These are phyloP conservation scores for Croton setiger DNA, from an alignment of 441 rosid species.

Conservation along the genomic window DNA sequence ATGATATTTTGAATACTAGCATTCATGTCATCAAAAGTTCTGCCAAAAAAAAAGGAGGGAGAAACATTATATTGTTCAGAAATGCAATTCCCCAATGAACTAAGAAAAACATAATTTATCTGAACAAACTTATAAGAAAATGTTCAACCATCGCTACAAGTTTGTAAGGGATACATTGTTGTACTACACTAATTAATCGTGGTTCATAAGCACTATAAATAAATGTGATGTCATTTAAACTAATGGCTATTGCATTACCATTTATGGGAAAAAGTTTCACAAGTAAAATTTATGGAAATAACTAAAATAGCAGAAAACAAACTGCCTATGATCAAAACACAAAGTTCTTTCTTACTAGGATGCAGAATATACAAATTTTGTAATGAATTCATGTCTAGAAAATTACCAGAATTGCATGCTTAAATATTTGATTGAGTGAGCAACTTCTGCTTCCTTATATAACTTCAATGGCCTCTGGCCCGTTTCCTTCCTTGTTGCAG, in stretches of 20 bases:
- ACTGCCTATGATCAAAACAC: constrained; percentile 13
- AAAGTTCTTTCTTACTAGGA: constrained; percentile 18
- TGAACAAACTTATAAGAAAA: background rate
- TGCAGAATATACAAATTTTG: constrained; percentile 27
- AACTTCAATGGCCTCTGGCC: constrained; percentile 40
- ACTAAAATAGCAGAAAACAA: constrained; percentile 2
- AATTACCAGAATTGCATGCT: constrained; percentile 16
- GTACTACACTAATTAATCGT: background rate
- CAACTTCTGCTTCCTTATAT: background rate
- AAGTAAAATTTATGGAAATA: constrained; percentile 10
- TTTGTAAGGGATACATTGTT: background rate
- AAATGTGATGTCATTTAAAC: background rate
- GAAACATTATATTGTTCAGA: too few species aligned
- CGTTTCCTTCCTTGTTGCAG: constrained; percentile 59
- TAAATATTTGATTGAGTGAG: constrained; percentile 11
- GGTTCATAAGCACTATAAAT: background rate
- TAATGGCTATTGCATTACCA: background rate
- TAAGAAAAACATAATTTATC: background rate
- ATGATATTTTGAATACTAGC: background rate
- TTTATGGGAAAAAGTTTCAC: constrained; percentile 8
- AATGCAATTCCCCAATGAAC: background rate
- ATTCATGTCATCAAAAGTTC: background rate
- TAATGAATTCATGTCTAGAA: constrained; percentile 8
- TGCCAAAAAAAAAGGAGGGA: too few species aligned
- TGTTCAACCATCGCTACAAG: background rate